Evolutionary conservation across 2,329 filamentous ascomycete genomes (phyloP).

Genomic region (Colletotrichum sidae): DNA sequence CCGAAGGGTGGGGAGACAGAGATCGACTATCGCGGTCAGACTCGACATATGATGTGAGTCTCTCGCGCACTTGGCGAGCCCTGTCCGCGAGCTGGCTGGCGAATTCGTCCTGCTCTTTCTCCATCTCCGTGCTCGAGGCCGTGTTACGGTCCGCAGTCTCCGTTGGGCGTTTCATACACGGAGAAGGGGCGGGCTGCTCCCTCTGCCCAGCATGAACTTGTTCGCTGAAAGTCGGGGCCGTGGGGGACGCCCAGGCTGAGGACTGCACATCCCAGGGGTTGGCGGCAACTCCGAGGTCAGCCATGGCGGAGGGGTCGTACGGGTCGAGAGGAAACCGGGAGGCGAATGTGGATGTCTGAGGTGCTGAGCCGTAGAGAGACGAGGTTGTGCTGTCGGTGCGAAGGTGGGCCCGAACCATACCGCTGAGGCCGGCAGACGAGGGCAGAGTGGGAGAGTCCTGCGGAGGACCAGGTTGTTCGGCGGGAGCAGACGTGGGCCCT

Average conservation of each 20-base stretch:
- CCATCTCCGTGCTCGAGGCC: constrained; percentile 47
- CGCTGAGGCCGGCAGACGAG: constrained; percentile 77
- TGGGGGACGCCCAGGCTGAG: constrained; percentile 40
- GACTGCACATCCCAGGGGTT: constrained; percentile 58
- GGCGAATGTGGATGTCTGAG: constrained; percentile 50
- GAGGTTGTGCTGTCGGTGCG: constrained; percentile 85
- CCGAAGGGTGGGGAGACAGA: constrained; percentile 53
- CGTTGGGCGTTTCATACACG: not conserved
- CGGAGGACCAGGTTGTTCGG: constrained; percentile 45
- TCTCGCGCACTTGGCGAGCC: constrained; percentile 76
- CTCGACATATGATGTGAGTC: constrained; percentile 76
- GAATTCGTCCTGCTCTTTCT: constrained; percentile 75
- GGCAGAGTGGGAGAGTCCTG: constrained; percentile 85
- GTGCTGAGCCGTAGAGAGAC: constrained; percentile 74
- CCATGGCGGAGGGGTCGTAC: constrained; percentile 43
- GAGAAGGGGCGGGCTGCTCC: constrained; percentile 2
- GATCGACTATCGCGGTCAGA: constrained; percentile 60
- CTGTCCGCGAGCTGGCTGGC: constrained; percentile 78
- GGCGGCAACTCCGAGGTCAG: constrained; percentile 48
- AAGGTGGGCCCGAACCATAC: constrained; percentile 86
- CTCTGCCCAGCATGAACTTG: constrained; percentile 1
- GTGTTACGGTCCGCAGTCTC: constrained; percentile 21
- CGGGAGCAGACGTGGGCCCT: constrained; percentile 16
- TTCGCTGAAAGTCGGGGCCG: constrained; percentile 27
- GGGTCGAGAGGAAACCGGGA: constrained; percentile 52